phyloP scores from a whole-genome alignment of 306 rosid species.

The Sechiopsis laciniata region DNA sequence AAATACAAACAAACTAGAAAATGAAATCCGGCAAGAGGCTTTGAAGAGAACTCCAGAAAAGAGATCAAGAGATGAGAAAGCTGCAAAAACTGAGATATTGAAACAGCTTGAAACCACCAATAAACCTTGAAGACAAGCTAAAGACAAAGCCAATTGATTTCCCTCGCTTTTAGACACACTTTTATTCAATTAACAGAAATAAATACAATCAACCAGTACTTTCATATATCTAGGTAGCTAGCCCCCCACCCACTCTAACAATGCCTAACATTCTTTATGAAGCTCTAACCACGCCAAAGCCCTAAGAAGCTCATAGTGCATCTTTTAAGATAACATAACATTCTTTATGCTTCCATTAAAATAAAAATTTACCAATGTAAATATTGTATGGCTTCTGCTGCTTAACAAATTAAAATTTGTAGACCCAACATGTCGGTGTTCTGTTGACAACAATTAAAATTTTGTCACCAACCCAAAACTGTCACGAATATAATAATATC shows the following conservation, averaged over 20 bases:
- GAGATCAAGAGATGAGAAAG: too few relatives aligned
- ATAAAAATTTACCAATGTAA: constrained; percentile 64
- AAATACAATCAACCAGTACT: not conserved
- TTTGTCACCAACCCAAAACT: constrained; percentile 22
- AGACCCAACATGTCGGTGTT: constrained; percentile 97
- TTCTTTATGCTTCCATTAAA: constrained; percentile 22
- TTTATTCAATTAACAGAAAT: not conserved
- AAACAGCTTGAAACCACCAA: too few relatives aligned
- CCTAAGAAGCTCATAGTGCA: too few relatives aligned
- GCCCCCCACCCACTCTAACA: too few relatives aligned
- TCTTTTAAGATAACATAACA: too few relatives aligned
- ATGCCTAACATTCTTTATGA: too few relatives aligned
- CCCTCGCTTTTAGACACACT: not conserved
- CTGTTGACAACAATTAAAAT: constrained; percentile 42
- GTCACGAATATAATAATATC: constrained; percentile 21
- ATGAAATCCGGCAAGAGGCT: too few relatives aligned
- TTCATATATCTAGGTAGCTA: not conserved
- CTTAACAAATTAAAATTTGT: constrained; percentile 92
- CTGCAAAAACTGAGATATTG: too few relatives aligned
- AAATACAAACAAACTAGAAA: too few relatives aligned
- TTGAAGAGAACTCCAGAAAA: too few relatives aligned
- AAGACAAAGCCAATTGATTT: not conserved
- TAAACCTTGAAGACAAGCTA: too few relatives aligned
- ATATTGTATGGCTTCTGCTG: constrained; percentile 98
- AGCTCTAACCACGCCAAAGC: too few relatives aligned